Base-by-base conservation (phyloP, 768 basidiomycete species). In the Lactarius hatsudake region DNA sequence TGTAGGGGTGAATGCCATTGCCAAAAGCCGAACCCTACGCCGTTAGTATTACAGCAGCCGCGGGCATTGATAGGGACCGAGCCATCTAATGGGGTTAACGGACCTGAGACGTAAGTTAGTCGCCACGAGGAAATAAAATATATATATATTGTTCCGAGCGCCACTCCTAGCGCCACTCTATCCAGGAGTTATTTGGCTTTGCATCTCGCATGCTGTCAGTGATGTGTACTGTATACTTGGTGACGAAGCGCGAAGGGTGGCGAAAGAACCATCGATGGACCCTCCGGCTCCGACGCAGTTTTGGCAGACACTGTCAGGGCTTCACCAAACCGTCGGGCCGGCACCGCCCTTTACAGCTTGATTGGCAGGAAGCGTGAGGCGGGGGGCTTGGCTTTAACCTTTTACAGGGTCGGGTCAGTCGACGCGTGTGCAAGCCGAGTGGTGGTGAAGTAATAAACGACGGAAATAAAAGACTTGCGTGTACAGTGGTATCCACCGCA, bases 351-450 rank as follows among this genome's bases (percentile, higher is more conserved):
- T 54, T 45, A 10, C 43, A 45, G 43, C 43, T 18, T 51, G 48
- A 51, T 51, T 51, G 23, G 48, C 51, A 53, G 26, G 51, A 53
- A 53, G 51, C 51, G 51, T 53, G 48, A 23, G 48, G 48, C 48
- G 48, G 48, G 23, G 54, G 54, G 18, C 32, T 54, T 67, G 61
- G 30, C 45, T 67, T 62, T 67, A 67, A 32, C 66, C 61, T 59
- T 66, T 67, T 60, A 17, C 28, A 57, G 36, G 36, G n/a, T 62
- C 64, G 4, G 26, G 20, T 66, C 48, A 5, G 34, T 58, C 34
- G 55, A 38, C 18, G 43, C 42, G 54, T 51, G 38, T 32, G 34
- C 55, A 65, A 45, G 36, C 20, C 5, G 15, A 32, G 51, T n/a
- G 40, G 53, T 54, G 28, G 40, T 12, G n/a, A 20, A 12, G n/a